Conservation (phyloP, 1,284 basidiomycete species). For the Microstroma glucosiphilum region DNA sequence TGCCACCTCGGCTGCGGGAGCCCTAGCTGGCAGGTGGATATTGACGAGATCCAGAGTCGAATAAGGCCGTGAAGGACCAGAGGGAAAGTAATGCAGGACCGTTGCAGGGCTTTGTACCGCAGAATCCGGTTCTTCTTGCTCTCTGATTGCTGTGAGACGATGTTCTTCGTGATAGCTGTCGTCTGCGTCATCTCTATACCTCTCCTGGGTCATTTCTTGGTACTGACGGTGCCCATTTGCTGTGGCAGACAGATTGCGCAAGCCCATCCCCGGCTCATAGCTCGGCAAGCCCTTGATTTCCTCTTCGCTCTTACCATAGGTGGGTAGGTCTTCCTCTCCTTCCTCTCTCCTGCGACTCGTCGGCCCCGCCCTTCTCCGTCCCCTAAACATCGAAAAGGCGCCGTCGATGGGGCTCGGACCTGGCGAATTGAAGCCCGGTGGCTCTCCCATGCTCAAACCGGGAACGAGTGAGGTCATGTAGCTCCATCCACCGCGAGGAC, state of each 20-base stretch:
- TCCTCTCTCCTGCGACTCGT: background rate
- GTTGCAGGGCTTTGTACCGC: background rate
- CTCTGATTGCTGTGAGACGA: background rate
- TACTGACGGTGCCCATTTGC: background rate
- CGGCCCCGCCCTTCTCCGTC: background rate
- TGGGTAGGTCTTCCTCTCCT: slow-evolving; percentile 3
- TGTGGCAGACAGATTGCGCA: background rate
- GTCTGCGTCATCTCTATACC: no score
- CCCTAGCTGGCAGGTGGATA: background rate
- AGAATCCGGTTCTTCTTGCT: background rate
- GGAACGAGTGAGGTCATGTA: slow-evolving; percentile 4
- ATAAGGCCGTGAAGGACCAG: background rate
- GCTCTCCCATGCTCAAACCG: background rate
- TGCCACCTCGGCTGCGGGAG: background rate
- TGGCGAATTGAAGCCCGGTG: background rate
- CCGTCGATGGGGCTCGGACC: slow-evolving; percentile 1
- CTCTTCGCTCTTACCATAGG: slow-evolving; percentile 4
- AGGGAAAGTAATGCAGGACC: background rate
- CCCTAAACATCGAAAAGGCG: background rate
- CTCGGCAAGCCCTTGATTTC: background rate
- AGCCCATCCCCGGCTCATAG: slow-evolving; percentile 1
- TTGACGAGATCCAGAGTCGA: background rate
- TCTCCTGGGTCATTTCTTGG: no score
- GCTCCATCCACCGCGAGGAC: background rate
- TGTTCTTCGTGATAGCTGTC: no score